Evolutionary conservation across 78 protist species (phyloP).

Genomic region (Pigoraptor vietnamica): DNA sequence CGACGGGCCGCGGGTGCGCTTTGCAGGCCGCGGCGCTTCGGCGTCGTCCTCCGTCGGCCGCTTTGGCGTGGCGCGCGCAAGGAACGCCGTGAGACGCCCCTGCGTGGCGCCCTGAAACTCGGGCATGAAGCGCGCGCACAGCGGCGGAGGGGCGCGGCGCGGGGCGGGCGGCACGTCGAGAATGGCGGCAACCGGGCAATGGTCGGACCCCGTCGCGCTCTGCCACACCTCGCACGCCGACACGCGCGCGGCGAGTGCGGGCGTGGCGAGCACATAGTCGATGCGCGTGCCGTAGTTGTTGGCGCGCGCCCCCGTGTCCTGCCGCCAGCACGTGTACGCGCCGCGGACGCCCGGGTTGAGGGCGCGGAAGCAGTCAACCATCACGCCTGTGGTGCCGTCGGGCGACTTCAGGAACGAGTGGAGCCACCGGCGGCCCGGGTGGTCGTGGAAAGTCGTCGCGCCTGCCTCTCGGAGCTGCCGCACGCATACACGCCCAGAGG

Average conservation of each 20-base stretch:
- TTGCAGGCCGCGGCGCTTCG: background rate
- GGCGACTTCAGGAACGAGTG: background rate
- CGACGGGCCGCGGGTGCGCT: background rate
- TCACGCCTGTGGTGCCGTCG: too few species aligned
- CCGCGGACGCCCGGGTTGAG: background rate
- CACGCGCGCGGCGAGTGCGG: background rate
- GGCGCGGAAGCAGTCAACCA: background rate
- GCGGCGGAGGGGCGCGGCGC: background rate
- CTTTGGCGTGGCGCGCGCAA: background rate
- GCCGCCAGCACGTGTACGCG: constrained; percentile 2
- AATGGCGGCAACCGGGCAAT: background rate
- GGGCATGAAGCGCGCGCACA: background rate
- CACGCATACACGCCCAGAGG: too few species aligned
- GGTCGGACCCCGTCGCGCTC: background rate
- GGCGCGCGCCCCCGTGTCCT: background rate
- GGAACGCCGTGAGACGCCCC: background rate
- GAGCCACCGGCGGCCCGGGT: background rate
- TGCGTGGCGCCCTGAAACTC: background rate
- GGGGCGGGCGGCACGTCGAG: background rate
- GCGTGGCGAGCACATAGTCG: constrained; percentile 12
- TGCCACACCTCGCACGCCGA: background rate
- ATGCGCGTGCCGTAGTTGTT: constrained; percentile 12
- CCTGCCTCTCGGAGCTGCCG: too few species aligned
- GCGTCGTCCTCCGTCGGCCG: background rate
- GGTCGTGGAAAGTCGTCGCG: too few species aligned